These are phyloP conservation scores for Biancaea sappan DNA, from an alignment of 306 rosid species.

Conservation along the genomic window DNA sequence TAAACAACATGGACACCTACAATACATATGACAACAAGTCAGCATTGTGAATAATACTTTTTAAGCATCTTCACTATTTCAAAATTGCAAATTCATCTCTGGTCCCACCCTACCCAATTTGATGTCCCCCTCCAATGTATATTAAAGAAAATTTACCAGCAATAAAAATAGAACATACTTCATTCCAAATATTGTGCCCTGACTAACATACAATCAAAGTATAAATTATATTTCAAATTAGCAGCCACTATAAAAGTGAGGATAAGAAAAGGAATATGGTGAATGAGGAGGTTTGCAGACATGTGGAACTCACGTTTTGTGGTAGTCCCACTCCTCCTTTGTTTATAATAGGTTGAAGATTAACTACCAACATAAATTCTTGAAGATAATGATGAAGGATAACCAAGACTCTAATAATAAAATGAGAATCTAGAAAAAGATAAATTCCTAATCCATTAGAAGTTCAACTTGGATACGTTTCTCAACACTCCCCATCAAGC, in stretches of 20 bases:
- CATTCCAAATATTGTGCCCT: not conserved
- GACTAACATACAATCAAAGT: not conserved
- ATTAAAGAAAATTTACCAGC: not conserved
- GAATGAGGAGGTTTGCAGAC: not conserved
- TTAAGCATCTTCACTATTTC: not conserved
- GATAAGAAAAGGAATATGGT: not conserved
- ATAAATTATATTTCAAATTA: not conserved
- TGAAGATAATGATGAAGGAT: not conserved
- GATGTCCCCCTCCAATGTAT: not conserved
- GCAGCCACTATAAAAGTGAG: not conserved
- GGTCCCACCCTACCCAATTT: not conserved
- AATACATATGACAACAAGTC: conserved; percentile 25
- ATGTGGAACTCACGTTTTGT: not conserved
- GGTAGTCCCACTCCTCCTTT: not conserved
- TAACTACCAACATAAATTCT: not conserved
- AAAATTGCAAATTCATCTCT: not conserved
- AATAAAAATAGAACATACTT: not conserved
- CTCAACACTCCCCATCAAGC: not conserved
- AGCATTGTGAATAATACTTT: not conserved
- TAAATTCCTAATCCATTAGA: not conserved
- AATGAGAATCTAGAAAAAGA: not conserved
- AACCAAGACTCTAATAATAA: not conserved
- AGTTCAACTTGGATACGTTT: not conserved
- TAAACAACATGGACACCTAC: conserved; percentile 77
- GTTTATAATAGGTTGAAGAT: not conserved